phyloP scores from a whole-genome alignment of 1,284 basidiomycete species.

The Porogramme epimiltina region DNA sequence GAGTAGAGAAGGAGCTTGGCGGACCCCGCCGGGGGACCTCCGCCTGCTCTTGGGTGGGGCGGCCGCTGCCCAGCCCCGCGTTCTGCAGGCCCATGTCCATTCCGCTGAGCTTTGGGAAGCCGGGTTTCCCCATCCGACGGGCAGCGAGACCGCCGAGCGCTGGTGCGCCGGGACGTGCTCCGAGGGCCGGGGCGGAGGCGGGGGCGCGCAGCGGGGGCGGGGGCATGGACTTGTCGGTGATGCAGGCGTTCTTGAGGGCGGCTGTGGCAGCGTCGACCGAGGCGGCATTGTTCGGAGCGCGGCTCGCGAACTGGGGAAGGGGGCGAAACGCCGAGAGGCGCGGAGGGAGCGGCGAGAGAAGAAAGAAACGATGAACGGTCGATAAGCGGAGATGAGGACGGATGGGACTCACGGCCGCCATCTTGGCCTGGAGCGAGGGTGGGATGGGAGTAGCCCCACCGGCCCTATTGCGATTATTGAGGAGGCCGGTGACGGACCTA shows the following conservation, averaged over 20 bases:
- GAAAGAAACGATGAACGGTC: constrained; percentile 12
- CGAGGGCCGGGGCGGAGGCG: constrained; percentile 26
- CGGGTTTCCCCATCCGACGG: constrained; percentile 42
- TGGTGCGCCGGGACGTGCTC: constrained; percentile 20
- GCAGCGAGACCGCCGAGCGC: constrained; percentile 41
- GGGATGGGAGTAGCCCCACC: constrained; percentile 72
- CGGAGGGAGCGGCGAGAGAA: constrained; percentile 1
- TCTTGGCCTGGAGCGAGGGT: constrained; percentile 89
- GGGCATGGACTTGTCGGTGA: constrained; percentile 31
- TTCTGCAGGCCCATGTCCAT: constrained; percentile 58
- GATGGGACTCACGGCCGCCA: constrained; percentile 71
- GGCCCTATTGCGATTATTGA: constrained; percentile 37
- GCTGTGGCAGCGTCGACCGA: constrained; percentile 43
- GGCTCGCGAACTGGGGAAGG: constrained; percentile 50
- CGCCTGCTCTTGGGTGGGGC: constrained; percentile 44
- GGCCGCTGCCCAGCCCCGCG: constrained; percentile 73
- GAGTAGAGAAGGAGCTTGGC: constrained; percentile 58
- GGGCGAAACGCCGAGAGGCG: not conserved
- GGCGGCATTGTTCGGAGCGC: constrained; percentile 23
- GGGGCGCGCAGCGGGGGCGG: constrained; percentile 29
- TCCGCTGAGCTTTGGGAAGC: constrained; percentile 59
- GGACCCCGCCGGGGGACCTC: constrained; percentile 45
- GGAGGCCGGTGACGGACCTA: constrained; percentile 42
- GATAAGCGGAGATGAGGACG: constrained; percentile 6
- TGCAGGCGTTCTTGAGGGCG: constrained; percentile 40